Evolutionary conservation across 75 land plant species (phyloP).

Genomic region (Azolla pinnata): DNA sequence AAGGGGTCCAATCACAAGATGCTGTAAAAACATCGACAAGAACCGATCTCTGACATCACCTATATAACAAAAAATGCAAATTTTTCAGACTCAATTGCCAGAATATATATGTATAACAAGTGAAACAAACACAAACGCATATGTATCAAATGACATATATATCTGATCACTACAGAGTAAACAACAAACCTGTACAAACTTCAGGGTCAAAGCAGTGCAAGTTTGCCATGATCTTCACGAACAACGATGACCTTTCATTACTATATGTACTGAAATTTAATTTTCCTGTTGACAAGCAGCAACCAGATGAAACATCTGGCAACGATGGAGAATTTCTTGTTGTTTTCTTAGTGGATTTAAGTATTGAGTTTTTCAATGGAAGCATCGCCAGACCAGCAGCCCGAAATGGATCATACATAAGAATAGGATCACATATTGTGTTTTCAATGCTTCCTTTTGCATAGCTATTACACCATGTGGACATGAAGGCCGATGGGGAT

Average conservation of each 20-base stretch:
- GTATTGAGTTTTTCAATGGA: slow-evolving; percentile 17
- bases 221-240: slow-evolving; percentile 92
- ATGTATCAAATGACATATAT: not conserved
- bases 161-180: too few species aligned
- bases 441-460: slow-evolving; percentile 14
- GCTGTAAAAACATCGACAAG: slow-evolving; percentile 40
- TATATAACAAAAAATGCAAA: slow-evolving; percentile 21
- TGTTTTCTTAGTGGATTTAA: slow-evolving; percentile 7
- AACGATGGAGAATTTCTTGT: slow-evolving; percentile 11
- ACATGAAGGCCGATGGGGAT: slow-evolving; percentile 58
- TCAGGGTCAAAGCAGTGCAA: slow-evolving; percentile 80
- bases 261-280: slow-evolving; percentile 41
- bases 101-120: too few species aligned
- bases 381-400: slow-evolving; percentile 66
- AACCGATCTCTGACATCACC: slow-evolving; percentile 77
- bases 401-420: slow-evolving; percentile 73
- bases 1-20: slow-evolving; percentile 34
- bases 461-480: slow-evolving; percentile 84
- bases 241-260: slow-evolving; percentile 65
- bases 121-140: too few species aligned
- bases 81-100: too few species aligned
- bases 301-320: slow-evolving; percentile 28
- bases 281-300: slow-evolving; percentile 18
- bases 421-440: slow-evolving; percentile 34
- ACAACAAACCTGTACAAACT: slow-evolving; percentile 66